phyloP scores from a whole-genome alignment of 1,284 basidiomycete species.

The Cerrena zonata region DNA sequence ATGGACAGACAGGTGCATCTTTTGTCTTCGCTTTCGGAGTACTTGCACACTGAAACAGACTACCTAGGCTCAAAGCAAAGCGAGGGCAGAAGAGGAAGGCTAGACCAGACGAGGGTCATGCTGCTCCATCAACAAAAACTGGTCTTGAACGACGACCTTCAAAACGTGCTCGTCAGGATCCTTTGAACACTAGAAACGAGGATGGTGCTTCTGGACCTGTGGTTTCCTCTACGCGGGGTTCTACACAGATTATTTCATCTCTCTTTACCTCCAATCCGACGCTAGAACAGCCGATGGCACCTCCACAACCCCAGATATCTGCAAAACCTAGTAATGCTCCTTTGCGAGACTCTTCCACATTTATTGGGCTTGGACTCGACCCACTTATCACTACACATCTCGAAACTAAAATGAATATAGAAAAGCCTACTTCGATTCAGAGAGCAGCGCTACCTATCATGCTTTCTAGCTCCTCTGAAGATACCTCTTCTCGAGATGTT shows the following conservation, averaged over 20 bases:
- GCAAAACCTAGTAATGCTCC: conserved; percentile 80
- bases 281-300: conserved; percentile 39
- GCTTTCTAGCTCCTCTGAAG: conserved; percentile 40
- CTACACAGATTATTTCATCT: conserved; percentile 81
- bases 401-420: conserved; percentile 74
- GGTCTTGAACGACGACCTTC: conserved; percentile 26
- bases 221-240: conserved; percentile 29
- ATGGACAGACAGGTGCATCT: conserved; percentile 76
- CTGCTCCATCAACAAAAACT: conserved; percentile 11
- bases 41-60: conserved; percentile 12
- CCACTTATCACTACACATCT: conserved; percentile 80
- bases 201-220: conserved; percentile 15
- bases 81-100: conserved; percentile 59
- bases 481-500: conserved; percentile 60
- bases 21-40: conserved; percentile 7
- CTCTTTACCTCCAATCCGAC: conserved; percentile 83
- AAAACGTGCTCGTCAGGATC: conserved; percentile 48
- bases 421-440: conserved; percentile 89
- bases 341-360: conserved; percentile 65
- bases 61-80: conserved; percentile 61
- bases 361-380: conserved; percentile 73
- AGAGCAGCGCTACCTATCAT: conserved; percentile 75
- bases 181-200: conserved; percentile 9
- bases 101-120: conserved; percentile 27
- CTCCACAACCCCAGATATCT: conserved; percentile 23